Base-by-base conservation (phyloP, 2,329 filamentous ascomycete species). In the Penicillium sp. region DNA sequence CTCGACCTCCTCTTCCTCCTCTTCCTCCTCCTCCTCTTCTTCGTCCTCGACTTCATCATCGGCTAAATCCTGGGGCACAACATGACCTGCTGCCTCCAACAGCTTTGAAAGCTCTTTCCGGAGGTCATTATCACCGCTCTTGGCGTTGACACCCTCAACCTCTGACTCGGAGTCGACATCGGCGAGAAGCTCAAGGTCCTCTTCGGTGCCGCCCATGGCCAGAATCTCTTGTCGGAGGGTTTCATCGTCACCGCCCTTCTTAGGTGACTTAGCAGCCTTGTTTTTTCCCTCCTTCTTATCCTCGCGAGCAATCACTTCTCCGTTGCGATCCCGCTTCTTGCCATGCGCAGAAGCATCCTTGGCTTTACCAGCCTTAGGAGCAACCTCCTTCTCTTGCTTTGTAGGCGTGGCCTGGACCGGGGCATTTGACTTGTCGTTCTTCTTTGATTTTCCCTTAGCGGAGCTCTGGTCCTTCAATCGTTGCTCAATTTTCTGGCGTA, bases 151-250 rank as follows among this genome's bases (percentile, higher is more conserved):
- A 46, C 65, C 75, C 64, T 81, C 79, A 14, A 78, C 66, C 62
- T 81, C 79, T 14, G 77, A 79, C 45, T 78, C 79, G 0, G 79
- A 81, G 45, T 75, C 71, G 21, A 76, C 68, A 52, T 69, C 76
- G 22, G 73, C 77, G 56, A 82, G 65, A 24, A 82, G 65, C 47
- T 79, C 74, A 55, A 79, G 68, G 60, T 82, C 78, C 51, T 81
- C 80, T 61, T 80, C 72, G n/a, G 75, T 80, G 48, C 79, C 79
- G 31, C 79, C 79, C 52, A 81, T 72, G 5, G 74, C 74, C 58
- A 78, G 58, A 58, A 81, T 77, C 58, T 80, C 78, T 57, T 75
- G 70, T 49, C 74, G 69, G 39, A 81, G 67, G 35, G 66, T 65
- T 61, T 75, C 54, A 33, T 47, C 69, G 33, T 71, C 65, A 4